Evolutionary conservation across 2,329 filamentous ascomycete genomes (phyloP).

Genomic region (Aspergillus latus): DNA sequence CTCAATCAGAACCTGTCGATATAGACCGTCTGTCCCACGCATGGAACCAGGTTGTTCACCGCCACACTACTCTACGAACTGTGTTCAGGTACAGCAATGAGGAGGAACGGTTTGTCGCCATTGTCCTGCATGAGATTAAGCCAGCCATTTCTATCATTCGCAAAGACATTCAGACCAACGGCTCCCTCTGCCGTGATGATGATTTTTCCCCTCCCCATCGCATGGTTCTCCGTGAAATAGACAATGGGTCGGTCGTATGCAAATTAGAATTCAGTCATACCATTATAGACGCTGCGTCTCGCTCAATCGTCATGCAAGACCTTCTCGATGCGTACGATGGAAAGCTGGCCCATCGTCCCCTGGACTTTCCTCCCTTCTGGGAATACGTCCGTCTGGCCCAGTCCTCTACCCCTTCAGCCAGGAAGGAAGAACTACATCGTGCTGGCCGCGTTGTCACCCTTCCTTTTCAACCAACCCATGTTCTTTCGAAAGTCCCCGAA

Average conservation of each 20-base stretch:
- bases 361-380: not conserved
- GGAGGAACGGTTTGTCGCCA: not conserved
- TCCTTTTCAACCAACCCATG: not conserved
- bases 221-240: constrained; percentile 1
- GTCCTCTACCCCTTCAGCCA: not conserved
- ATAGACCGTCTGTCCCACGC: not conserved
- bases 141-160: not conserved
- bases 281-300: constrained; percentile 7
- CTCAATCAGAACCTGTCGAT: not conserved
- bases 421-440: not conserved
- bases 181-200: not conserved
- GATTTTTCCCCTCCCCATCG: not conserved
- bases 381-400: not conserved
- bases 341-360: not conserved
- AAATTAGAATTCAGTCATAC: constrained; percentile 4
- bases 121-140: not conserved
- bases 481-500: not conserved
- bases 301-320: constrained; percentile 4
- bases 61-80: constrained; percentile 8
- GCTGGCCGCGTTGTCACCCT: constrained; percentile 1
- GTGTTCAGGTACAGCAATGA: not conserved
- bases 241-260: not conserved
- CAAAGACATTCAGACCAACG: not conserved
- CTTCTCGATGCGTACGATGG: constrained; percentile 4
- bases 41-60: constrained; percentile 2